Evolutionary conservation across 2,329 filamentous ascomycete species (phyloP), one percentile per base, ranked within the genome.

Genomic region (Cladosporium austrohemisphaericum): DNA sequence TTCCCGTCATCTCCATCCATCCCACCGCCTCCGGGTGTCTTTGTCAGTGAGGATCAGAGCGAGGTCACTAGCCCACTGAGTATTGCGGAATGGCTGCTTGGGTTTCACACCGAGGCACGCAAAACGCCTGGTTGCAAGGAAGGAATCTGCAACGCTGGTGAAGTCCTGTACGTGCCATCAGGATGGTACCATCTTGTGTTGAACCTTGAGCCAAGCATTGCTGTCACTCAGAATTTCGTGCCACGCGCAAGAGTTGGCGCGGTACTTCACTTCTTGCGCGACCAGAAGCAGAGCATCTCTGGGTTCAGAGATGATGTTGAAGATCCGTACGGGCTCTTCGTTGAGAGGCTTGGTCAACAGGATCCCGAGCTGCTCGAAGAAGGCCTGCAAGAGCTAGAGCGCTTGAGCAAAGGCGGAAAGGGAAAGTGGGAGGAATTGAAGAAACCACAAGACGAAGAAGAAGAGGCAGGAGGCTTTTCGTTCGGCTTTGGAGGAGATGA

Each of bases 151-250:
- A 70, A 73, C 11, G 80, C 83, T 33, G 92, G 92, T 2, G 93
- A 97, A 67, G 84, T 97, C 13, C 70, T 97, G 41, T 88, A 96
- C 64, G 92, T 97, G 5, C 92, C 93, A 0, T 90, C 85, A 44
- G 91, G 92, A 5, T 97, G 92, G 92, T 97, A 93, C 84, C 92
- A 97, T 73, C 74, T 97, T 25, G 93, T 97, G 8, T 84, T 97
- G 37, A 97, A 97, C 63, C 72, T 95, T 1, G 86, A 90, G 58
- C 77, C 81, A 10, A 86, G 87, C 35, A 86, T 97, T 55, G 93
- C 92, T 3, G 77, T 97, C 56, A 97, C 92, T 6, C 92, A 97
- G 66, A 97, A 97, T 65, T 96, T 97, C 64, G 88, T 97, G 10
- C 91, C 93, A 0, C 68, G 71, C 31, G 82, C 81, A 3, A 85